Base-by-base conservation (phyloP, 2,329 filamentous ascomycete genomes). In the Alternaria triticina region DNA sequence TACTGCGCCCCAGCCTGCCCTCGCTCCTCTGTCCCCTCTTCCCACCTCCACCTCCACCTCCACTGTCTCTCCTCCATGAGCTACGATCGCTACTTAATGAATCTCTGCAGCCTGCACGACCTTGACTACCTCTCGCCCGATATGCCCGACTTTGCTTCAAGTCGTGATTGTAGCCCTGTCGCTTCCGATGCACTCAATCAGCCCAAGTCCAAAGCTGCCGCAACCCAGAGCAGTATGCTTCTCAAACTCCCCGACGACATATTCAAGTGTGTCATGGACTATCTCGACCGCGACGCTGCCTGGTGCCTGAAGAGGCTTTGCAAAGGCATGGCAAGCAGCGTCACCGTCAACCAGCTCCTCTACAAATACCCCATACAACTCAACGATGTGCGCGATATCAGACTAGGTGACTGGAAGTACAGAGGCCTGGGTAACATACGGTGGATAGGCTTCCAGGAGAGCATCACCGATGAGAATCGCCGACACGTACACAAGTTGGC, bases 251-350 rank as follows among this genome's bases (percentile, higher is more conserved):
- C 77, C 5, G 75, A 77, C 59, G 77, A 79, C 59, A 75, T 79
- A 50, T 79, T 79, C 70, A 74, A 73, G 50, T 79, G 76, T 57
- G 66, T 79, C 45, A 66, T 74, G 56, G 77, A 79, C 67, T 77
- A 79, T 56, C 70, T 79, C 6, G 71, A 77, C 46, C 66, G 77
- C 25, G 72, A 75, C 40, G 69, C 70, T 25, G 77, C 77, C 11
- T 78, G 72, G 72, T 67, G 70, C n/a, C 64, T 79, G 25, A 79
- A 78, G 69, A 67, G 70, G 7, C 52, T 74, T 30, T 79, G 77
- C 59, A 70, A 69, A 36, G 77, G 77, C 62, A 68, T 79, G 70
- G 66, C 75, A 20, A 66, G 50, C 45, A 78, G 74, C 50, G 62
- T 74, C 44, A 71, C 70, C 3, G 70, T 79, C 30, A 71, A 72